Base-by-base conservation (phyloP, 148 eudicot species). In the Amaranthus hypochondriacus region DNA sequence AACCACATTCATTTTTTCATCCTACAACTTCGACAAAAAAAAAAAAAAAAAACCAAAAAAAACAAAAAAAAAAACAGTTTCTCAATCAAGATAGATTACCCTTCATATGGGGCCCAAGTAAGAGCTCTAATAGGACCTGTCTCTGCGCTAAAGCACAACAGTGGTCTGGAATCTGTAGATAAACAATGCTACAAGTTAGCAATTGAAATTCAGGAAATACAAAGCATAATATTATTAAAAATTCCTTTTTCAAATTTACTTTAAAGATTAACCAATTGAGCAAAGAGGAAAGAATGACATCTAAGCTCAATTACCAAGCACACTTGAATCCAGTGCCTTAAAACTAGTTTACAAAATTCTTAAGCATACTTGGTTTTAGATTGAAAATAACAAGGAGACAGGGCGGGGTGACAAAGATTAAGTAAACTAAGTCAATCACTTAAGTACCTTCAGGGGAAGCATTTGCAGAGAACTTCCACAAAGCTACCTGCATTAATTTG, bases 131-230 rank as follows among this genome's bases (percentile, higher is more conserved):
- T 92, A 70, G 96, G 98, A 80, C 79, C 87, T 60, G 90, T 90
- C 77, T 95, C 97, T 21, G 98, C 93, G 71, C 85, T 88, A 77
- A 95, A 92, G 78, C 90, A 87, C 67, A 92, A 86, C 84, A 95
- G 78, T 71, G 98, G 97, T 68, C 84, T 90, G 51, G 84, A 76
- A 77, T 90, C 98, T 95, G 90, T 73, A 82, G 68, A 76, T 51
- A 63, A 77, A 54, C 72, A 74, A 69, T 21, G 42, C 4, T 21
- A 72, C 54, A 74, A 74, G 68, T 67, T 76, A 39, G 70, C 52
- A 66, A 70, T 21, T 63, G 48, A 57, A 71, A 42, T 14, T 68
- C 49, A 53, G 14, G 48, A 65, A 48, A 61, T 47, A 42, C 58
- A 76, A 47, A 80, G 21, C 54, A 60, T 39, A 13, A 52, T 46